Evolutionary conservation across 139 green algal species (phyloP).

Genomic region (Monoraphidium neglectum): DNA sequence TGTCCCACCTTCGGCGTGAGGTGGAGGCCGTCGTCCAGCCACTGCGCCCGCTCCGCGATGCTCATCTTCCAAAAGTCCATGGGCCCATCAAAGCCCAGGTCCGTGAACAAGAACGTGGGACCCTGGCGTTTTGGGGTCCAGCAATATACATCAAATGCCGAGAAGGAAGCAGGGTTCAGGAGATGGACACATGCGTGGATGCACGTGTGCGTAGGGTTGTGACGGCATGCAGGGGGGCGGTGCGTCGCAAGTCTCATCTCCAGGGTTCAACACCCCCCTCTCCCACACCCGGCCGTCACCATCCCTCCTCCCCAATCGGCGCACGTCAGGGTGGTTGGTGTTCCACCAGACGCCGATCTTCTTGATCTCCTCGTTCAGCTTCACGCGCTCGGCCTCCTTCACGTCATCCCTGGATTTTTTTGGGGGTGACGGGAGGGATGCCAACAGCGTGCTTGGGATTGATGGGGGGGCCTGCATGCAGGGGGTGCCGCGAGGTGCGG

Average conservation of each 20-base stretch:
- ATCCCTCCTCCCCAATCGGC: too few species aligned
- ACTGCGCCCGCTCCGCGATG: background rate
- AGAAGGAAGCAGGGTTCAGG: background rate
- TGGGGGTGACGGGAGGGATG: too few species aligned
- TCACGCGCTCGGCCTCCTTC: conserved; percentile 28
- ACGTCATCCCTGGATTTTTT: conserved; percentile 21
- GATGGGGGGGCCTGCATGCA: too few species aligned
- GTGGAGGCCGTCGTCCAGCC: conserved; percentile 31
- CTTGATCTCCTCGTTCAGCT: conserved; percentile 16
- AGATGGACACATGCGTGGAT: too few species aligned
- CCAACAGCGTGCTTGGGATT: too few species aligned
- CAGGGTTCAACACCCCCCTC: too few species aligned
- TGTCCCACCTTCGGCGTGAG: too few species aligned
- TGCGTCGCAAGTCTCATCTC: too few species aligned
- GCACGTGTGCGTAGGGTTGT: too few species aligned
- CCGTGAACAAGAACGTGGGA: background rate
- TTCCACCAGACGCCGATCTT: background rate
- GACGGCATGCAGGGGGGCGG: too few species aligned
- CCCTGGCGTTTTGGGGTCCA: background rate
- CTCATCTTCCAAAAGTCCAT: conserved; percentile 27
- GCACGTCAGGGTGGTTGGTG: background rate
- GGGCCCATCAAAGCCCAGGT: background rate
- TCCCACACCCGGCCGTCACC: too few species aligned
- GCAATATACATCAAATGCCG: background rate
- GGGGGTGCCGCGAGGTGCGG: too few species aligned